phyloP scores from a whole-genome alignment of 441 rosid genomes.

The Syzygium malaccense region DNA sequence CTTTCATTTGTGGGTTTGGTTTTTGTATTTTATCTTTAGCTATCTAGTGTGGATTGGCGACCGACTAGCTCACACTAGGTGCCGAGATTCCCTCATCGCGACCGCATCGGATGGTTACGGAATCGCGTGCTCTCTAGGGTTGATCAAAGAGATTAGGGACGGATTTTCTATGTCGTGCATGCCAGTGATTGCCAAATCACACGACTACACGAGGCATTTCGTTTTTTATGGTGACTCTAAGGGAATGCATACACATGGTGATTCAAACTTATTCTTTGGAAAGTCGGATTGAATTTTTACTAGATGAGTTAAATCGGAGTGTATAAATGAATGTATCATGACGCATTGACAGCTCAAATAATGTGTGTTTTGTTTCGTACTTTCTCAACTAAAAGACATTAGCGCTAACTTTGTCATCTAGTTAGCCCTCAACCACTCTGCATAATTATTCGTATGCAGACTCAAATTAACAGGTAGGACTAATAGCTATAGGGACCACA shows the following conservation, averaged over 20 bases:
- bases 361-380: not conserved
- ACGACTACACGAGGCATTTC: accelerated
- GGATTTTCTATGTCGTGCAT: not conserved
- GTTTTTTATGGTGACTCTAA: accelerated
- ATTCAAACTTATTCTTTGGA: accelerated
- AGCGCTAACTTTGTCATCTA: not conserved
- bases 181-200: not conserved
- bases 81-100: accelerated
- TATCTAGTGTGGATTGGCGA: accelerated
- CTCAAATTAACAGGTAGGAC: not conserved
- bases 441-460: not conserved
- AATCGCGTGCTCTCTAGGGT: not conserved
- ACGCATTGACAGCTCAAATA: not conserved
- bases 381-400: not conserved
- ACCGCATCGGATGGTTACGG: accelerated
- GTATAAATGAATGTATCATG: not conserved
- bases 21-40: not conserved
- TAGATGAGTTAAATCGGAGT: not conserved
- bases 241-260: accelerated
- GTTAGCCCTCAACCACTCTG: not conserved
- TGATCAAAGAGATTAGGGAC: not conserved
- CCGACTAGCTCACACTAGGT: accelerated
- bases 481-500: not conserved
- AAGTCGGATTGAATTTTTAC: accelerated
- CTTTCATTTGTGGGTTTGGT: accelerated